Evolutionary conservation across 2,329 filamentous ascomycete species (phyloP).

Genomic region (Apiospora phragmitis): DNA sequence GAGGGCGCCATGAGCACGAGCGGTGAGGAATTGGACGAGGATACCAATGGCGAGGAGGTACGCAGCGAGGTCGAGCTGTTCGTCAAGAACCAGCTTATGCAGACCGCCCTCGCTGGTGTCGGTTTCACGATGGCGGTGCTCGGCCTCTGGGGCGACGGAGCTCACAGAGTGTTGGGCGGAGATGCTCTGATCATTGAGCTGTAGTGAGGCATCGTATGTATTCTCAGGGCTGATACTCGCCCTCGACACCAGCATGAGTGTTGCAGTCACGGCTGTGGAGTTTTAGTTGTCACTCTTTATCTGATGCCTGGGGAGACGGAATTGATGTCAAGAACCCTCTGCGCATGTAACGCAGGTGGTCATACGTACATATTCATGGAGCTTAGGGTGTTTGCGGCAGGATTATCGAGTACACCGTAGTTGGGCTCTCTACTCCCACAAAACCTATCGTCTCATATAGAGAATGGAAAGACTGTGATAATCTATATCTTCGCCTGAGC

Average conservation of each 20-base stretch:
- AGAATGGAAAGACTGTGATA: neutral
- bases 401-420: neutral
- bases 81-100: conserved; percentile 52
- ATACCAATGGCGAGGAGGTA: conserved; percentile 63
- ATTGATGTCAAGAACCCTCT: neutral
- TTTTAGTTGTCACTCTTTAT: neutral
- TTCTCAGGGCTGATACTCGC: neutral
- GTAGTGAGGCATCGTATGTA: conserved; percentile 11
- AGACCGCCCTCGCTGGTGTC: conserved; percentile 53
- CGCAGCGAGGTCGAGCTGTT: conserved; percentile 57
- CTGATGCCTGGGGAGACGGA: neutral
- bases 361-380: conserved; percentile 1
- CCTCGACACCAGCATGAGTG: neutral
- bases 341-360: neutral
- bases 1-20: conserved; percentile 45
- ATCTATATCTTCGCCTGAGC: neutral
- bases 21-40: conserved; percentile 44
- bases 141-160: conserved; percentile 67
- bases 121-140: conserved; percentile 63
- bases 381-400: neutral
- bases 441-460: neutral
- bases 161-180: conserved; percentile 21
- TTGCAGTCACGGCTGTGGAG: neutral
- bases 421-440: neutral
- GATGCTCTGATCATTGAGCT: conserved; percentile 24